These are phyloP conservation scores for Blastobotrys serpentis DNA, from an alignment of 1,139 yeast genomes.

Conservation along the genomic window DNA sequence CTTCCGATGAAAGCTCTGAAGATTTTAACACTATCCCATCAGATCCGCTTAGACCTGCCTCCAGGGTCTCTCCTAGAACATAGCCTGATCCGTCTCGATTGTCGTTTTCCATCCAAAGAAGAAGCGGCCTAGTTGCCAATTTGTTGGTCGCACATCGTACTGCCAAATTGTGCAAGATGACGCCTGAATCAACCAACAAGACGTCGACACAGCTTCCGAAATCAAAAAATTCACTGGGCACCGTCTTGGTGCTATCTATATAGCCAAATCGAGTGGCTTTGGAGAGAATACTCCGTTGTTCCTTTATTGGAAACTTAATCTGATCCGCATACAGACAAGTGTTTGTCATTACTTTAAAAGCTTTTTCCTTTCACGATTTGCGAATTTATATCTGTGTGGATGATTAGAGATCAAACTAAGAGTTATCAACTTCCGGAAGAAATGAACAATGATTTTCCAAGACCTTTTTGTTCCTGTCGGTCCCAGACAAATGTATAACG, in stretches of 20 bases:
- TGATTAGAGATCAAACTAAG: too few relatives aligned
- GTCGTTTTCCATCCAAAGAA: constrained; percentile 26
- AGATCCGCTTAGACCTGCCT: constrained; percentile 31
- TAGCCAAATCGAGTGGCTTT: constrained; percentile 26
- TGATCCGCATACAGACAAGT: constrained; percentile 18
- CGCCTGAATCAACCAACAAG: constrained; percentile 26
- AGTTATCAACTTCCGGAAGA: too few relatives aligned
- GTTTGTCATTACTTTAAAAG: too few relatives aligned
- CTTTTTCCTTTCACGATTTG: too few relatives aligned
- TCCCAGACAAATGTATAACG: too few relatives aligned
- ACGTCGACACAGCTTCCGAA: constrained; percentile 24
- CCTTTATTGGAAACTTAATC: constrained; percentile 19
- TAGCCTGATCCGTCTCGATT: constrained; percentile 21
- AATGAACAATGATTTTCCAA: too few relatives aligned
- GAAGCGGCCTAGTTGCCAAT: constrained; percentile 26
- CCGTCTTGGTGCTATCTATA: constrained; percentile 30
- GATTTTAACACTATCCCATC: constrained; percentile 28
- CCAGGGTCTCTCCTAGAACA: constrained; percentile 29
- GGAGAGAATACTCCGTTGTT: constrained; percentile 23
- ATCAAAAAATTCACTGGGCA: constrained; percentile 28
- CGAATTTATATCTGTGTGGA: too few relatives aligned
- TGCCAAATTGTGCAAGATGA: constrained; percentile 29
- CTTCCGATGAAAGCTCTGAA: constrained; percentile 17
- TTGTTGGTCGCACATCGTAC: constrained; percentile 26
- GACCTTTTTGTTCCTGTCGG: neutral